These are phyloP conservation scores for Boletus albobrunnescens DNA, from an alignment of 1,284 basidiomycete genomes.

Conservation along the genomic window DNA sequence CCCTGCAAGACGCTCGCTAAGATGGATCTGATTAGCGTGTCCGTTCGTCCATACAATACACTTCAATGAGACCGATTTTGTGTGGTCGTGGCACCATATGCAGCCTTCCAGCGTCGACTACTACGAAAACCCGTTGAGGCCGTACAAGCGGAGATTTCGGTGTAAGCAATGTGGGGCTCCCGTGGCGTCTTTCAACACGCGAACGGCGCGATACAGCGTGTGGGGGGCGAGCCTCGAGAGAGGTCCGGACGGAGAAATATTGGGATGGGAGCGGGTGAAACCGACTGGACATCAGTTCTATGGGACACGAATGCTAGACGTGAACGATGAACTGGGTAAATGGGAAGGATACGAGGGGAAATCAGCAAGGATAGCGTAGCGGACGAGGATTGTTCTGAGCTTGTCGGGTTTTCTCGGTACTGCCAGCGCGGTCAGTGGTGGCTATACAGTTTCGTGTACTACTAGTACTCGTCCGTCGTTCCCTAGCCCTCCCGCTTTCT, in stretches of 20 bases:
- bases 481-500: neutral
- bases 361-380: slow-evolving; percentile 32
- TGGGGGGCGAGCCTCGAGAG: slow-evolving; percentile 54
- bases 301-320: slow-evolving; percentile 53
- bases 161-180: slow-evolving; percentile 56
- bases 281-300: slow-evolving; percentile 66
- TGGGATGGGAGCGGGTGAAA: slow-evolving; percentile 47
- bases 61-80: slow-evolving; percentile 45
- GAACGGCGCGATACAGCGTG: slow-evolving; percentile 45
- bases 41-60: slow-evolving; percentile 62
- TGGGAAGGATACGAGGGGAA: slow-evolving; percentile 57
- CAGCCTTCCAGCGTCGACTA: slow-evolving; percentile 39
- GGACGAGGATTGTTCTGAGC: no score
- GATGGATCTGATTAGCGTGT: slow-evolving; percentile 39
- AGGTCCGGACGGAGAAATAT: slow-evolving; percentile 44
- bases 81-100: slow-evolving; percentile 43
- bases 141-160: slow-evolving; percentile 54
- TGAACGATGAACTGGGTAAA: slow-evolving; percentile 52
- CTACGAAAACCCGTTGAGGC: slow-evolving; percentile 45
- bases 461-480: no score
- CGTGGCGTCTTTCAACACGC: slow-evolving; percentile 48
- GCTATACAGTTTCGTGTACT: slow-evolving; percentile 20
- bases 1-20: neutral
- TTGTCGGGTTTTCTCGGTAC: slow-evolving; percentile 11
- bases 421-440: slow-evolving; percentile 9